phyloP scores from a whole-genome alignment of 2,329 filamentous ascomycete species.

The Orbilia oligospora region DNA sequence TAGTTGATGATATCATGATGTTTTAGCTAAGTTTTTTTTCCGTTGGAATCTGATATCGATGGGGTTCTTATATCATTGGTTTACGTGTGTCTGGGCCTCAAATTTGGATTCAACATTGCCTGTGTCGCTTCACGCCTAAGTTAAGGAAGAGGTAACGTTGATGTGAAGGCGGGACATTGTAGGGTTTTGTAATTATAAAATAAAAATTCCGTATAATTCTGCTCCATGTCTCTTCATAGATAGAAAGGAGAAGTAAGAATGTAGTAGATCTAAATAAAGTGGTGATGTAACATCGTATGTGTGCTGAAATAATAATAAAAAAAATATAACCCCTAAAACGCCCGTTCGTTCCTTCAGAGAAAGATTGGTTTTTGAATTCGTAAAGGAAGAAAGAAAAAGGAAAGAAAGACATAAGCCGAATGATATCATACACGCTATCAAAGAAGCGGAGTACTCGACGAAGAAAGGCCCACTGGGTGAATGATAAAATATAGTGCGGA shows the following conservation, averaged over 20 bases:
- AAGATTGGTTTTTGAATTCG: neutral
- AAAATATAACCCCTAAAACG: conserved; percentile 27
- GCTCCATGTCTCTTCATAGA: neutral
- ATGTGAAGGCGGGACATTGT: neutral
- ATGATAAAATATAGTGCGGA: conserved; percentile 8
- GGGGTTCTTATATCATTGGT: neutral
- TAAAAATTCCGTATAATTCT: conserved; percentile 3
- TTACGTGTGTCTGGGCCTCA: too few relatives aligned
- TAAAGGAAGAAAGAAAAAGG: conserved; percentile 9
- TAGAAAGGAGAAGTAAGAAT: conserved; percentile 7
- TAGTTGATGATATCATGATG: neutral
- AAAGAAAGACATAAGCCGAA: conserved; percentile 32
- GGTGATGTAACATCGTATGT: conserved; percentile 14
- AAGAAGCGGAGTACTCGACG: conserved; percentile 27
- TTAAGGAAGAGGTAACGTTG: neutral
- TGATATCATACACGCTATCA: conserved; percentile 31
- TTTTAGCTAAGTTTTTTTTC: too few relatives aligned
- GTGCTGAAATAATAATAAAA: conserved; percentile 8
- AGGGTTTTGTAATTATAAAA: conserved; percentile 20
- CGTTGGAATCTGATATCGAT: too few relatives aligned
- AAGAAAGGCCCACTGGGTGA: neutral
- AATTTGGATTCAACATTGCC: too few relatives aligned
- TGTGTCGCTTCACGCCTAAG: neutral
- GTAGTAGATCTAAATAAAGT: conserved; percentile 10
- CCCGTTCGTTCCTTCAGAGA: conserved; percentile 10